These are phyloP conservation scores for Rhynchosporium graminicola DNA, from an alignment of 2,329 filamentous ascomycete species.

Conservation along the genomic window DNA sequence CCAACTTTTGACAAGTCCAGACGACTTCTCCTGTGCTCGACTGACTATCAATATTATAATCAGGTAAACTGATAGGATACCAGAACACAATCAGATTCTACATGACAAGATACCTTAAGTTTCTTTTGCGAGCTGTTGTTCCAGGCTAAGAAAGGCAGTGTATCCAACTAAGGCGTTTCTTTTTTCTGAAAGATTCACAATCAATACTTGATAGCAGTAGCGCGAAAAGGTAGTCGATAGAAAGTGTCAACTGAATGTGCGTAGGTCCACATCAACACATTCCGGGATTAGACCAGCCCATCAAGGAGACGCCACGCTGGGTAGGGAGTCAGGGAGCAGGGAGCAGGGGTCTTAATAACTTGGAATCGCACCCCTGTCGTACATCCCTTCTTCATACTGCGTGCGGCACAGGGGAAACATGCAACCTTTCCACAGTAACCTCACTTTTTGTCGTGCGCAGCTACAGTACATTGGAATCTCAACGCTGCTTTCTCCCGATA, in stretches of 20 bases:
- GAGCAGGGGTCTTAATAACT: not conserved
- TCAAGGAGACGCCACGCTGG: not conserved
- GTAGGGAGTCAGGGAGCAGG: too few relatives aligned
- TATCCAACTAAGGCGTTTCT: too few relatives aligned
- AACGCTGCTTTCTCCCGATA: not conserved
- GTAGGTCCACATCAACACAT: not conserved
- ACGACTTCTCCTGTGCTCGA: not conserved
- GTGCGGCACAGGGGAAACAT: not conserved
- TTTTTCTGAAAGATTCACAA: too few relatives aligned
- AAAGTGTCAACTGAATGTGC: not conserved
- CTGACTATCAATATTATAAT: too few relatives aligned
- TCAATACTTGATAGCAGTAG: not conserved
- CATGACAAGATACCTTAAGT: too few relatives aligned
- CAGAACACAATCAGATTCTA: too few relatives aligned
- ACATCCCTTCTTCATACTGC: not conserved
- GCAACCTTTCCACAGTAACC: constrained; percentile 1
- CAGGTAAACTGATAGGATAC: too few relatives aligned
- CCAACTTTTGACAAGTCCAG: not conserved
- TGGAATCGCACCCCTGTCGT: not conserved
- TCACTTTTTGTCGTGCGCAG: constrained; percentile 3
- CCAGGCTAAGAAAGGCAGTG: too few relatives aligned
- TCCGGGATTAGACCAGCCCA: constrained; percentile 1
- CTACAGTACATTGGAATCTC: not conserved
- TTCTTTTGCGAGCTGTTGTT: too few relatives aligned
- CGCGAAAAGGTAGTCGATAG: not conserved